Percentiles rank a stretch among this genome's conserved stretches.
Conservation (phyloP, 257 asterid genomes). For the Fraxinus pennsylvanica region DNA sequence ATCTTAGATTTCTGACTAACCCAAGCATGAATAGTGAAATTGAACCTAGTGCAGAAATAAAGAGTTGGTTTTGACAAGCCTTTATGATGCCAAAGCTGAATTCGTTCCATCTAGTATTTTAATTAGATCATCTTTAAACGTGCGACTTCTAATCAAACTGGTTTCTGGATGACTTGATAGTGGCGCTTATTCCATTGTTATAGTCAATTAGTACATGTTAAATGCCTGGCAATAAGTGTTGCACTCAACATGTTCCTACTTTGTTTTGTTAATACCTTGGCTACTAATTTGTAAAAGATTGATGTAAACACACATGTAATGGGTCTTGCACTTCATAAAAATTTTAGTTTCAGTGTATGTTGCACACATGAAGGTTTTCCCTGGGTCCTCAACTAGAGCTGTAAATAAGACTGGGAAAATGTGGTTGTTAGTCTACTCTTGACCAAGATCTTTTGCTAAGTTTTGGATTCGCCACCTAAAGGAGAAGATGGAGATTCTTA, state of each 20-base stretch:
- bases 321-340: neutral
- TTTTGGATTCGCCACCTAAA: neutral
- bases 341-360: neutral
- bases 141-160: conserved; percentile 1
- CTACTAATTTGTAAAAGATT: neutral
- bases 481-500: conserved; percentile 9
- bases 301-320: neutral
- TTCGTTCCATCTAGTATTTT: too few species aligned
- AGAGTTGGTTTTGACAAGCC: neutral
- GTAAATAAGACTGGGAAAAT: neutral
- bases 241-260: neutral
- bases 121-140: neutral
- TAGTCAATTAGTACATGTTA: neutral
- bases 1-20: neutral
- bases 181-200: neutral
- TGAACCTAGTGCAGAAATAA: neutral
- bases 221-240: neutral
- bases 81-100: neutral
- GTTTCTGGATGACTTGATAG: neutral
- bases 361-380: neutral
- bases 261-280: neutral
- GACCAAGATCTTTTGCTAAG: neutral
- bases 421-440: neutral
- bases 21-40: neutral
- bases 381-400: neutral